Evolutionary conservation across 2,329 filamentous ascomycete genomes (phyloP), one percentile per base, ranked within the genome.

Genomic region (Diaporthe sp.): DNA sequence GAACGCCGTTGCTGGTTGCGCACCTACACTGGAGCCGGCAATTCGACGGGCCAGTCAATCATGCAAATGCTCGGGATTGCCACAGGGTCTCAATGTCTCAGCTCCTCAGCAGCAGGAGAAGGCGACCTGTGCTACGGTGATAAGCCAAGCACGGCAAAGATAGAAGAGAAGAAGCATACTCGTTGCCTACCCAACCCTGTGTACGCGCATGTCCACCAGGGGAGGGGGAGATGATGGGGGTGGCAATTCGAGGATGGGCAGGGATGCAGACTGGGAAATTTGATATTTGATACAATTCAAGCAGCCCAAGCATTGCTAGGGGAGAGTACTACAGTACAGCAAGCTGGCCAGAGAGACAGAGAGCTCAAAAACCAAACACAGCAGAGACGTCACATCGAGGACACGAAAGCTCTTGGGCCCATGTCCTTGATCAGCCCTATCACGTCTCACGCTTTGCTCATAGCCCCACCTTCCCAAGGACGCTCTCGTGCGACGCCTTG

Each of bases 391-490:
- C 44, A n/a, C 19, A 51, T 67, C 44, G 31, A 68, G 31, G 28
- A 53, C 46, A 28, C 46, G 44, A 53, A 68, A 28, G 65, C 15
- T 68, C 13, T 15, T 39, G n/a, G 13, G 34, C n/a, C 49, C 65
- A 22, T 69, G 65, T 69, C 34, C 49, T 15, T 42, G 46, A 22
- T 55, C 65, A 69, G 65, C 65, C 65, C 65, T 69, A 69, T 69
- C 65, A 69, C 46, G 65, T 55, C 65, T 69, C 65, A 42, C 15
- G 65, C 13, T 69, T 55, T 55, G 22, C 3, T 28, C 13, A 51
- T n/a, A 22, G 44, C 31, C 34, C 65, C 65, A 55, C 65, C 34
- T 19, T 53, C 22, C 44, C 62, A 51, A 39, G 62, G 28, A 53
- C 28, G 62, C 62, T 28, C 62, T 68, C 46, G 62, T 68, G 62